Percentiles rank a stretch among this genome's conserved stretches.
Conservation (phyloP, 1,284 basidiomycete species). For the Tilletia indica region DNA sequence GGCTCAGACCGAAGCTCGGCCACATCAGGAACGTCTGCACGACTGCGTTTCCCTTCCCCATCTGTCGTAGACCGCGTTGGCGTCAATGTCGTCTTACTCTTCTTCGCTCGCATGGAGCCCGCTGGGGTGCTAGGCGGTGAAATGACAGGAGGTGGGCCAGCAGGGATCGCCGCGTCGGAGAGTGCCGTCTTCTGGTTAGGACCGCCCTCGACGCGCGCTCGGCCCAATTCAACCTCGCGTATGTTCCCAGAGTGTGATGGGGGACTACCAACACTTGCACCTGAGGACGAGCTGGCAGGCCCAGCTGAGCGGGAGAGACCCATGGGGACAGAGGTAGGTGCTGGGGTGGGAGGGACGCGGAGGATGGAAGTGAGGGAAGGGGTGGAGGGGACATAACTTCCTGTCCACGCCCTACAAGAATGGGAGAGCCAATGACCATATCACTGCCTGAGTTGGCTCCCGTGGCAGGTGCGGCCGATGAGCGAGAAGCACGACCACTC, state of each 20-base stretch:
- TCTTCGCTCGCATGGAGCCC: not conserved
- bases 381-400: not conserved
- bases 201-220: not conserved
- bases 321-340: not conserved
- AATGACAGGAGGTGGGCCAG: conserved; percentile 3
- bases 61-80: not conserved
- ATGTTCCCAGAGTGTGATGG: conserved; percentile 7
- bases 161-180: conserved; percentile 8
- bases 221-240: not conserved
- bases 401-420: not conserved
- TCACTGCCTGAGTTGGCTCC: not conserved
- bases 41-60: no score
- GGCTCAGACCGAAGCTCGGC: not conserved
- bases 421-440: not conserved
- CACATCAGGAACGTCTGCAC: not conserved
- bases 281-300: not conserved
- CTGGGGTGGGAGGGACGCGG: not conserved
- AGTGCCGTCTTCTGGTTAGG: not conserved
- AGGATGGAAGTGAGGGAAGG: not conserved
- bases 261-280: not conserved
- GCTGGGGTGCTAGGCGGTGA: conserved; percentile 2
- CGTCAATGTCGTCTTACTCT: not conserved
- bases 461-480: not conserved
- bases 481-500: not conserved
- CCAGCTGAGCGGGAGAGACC: not conserved